Evolutionary conservation across 257 asterid species (phyloP).

Genomic region (Fraxinus cuspidata): DNA sequence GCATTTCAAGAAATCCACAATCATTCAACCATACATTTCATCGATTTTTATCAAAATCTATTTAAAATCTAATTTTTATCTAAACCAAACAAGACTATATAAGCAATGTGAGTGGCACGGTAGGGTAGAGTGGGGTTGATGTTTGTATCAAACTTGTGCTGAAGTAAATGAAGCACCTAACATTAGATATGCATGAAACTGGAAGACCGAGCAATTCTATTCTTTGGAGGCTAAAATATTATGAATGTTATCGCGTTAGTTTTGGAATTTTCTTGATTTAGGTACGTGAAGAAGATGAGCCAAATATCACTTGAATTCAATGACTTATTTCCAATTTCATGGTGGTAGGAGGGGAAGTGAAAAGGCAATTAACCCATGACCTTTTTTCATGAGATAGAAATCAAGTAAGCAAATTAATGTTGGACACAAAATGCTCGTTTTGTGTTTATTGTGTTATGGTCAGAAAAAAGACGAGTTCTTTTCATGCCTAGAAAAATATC

Average conservation of each 20-base stretch:
- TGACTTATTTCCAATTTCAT: not conserved
- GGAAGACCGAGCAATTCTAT: not conserved
- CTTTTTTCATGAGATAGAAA: not conserved
- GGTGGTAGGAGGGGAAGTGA: not conserved
- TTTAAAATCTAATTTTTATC: too few relatives aligned
- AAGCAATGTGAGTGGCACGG: too few relatives aligned
- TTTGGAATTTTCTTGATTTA: not conserved
- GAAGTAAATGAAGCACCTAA: not conserved
- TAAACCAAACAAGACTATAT: too few relatives aligned
- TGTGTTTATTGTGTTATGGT: too few relatives aligned
- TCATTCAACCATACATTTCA: too few relatives aligned
- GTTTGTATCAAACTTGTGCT: not conserved
- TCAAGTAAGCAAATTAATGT: not conserved
- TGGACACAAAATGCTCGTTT: not conserved
- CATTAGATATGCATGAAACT: not conserved
- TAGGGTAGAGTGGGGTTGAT: not conserved
- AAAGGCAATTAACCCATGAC: not conserved
- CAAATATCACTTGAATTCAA: not conserved
- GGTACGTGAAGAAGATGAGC: not conserved
- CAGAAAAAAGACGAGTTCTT: too few relatives aligned
- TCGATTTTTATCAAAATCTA: too few relatives aligned
- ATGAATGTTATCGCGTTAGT: not conserved
- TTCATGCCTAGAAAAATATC: not conserved
- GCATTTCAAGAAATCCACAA: too few relatives aligned
- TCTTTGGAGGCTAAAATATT: not conserved